A percentile compares a stretch with the other conserved stretches of the same genome.
Conservation (phyloP, 2,329 filamentous ascomycete genomes). For the Penicillium brevicompactum region DNA sequence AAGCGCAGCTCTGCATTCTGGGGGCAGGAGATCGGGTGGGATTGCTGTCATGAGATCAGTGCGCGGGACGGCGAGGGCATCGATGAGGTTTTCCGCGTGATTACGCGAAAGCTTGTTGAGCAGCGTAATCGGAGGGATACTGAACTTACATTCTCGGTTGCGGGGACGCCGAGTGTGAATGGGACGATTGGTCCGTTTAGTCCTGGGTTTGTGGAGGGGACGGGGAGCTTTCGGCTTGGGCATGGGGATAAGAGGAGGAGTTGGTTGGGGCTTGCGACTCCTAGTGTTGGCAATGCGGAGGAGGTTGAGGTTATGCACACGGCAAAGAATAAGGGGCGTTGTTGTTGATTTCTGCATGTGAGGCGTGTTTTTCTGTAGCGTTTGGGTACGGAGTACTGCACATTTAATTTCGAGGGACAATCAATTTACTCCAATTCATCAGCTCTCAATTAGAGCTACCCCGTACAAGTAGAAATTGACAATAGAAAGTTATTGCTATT, state of each 20-base stretch:
- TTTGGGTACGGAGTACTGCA: background rate
- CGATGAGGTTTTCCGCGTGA: constrained; percentile 91
- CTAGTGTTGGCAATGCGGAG: constrained; percentile 32
- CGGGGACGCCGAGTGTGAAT: constrained; percentile 46
- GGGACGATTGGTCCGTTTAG: constrained; percentile 51
- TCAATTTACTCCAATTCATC: no score
- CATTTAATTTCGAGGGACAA: no score
- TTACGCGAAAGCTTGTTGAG: constrained; percentile 81
- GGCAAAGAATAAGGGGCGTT: constrained; percentile 39
- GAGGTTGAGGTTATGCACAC: constrained; percentile 33
- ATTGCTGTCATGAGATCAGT: constrained; percentile 95
- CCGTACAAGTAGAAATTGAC: background rate
- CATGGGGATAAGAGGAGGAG: constrained; percentile 65
- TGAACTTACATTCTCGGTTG: constrained; percentile 48
- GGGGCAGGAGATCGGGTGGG: constrained; percentile 93
- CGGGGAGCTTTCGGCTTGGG: constrained; percentile 62
- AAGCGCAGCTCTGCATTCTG: constrained; percentile 60
- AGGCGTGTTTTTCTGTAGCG: background rate
- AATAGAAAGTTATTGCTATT: no score
- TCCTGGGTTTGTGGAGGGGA: constrained; percentile 45
- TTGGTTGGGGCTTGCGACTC: constrained; percentile 64
- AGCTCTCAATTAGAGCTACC: no score
- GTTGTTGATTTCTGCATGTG: constrained; percentile 38
- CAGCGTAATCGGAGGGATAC: constrained; percentile 60
- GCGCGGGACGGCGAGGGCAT: constrained; percentile 94